Base-by-base conservation (phyloP, 192 early-diverging fungal genomes). In the Podila epicladia region DNA sequence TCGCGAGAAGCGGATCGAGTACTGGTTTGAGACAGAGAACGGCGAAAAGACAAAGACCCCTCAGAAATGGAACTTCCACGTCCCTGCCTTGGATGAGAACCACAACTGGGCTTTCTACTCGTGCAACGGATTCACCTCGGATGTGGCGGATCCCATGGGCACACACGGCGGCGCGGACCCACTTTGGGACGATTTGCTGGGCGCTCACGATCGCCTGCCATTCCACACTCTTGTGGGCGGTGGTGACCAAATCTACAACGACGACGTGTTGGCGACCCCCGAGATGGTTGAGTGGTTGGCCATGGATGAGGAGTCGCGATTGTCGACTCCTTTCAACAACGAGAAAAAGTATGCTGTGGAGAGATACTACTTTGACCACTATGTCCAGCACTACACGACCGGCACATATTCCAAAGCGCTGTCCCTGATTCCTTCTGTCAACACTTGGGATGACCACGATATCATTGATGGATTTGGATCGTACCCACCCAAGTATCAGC, bases 371-470 rank as follows among this genome's bases (percentile, higher is more conserved):
- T 95, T 94, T 69, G 85, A 88, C 49, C 84, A 88, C 67, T 95
- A 94, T 64, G 78, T 82, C 13, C 82, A 87, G 71, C 87, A 90
- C 82, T 95, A 93, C 78, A 74, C 74, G 22, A 84, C 82, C 32
- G 70, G 71, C 31, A 82, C 84, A 62, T 83, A 85, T 45, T 67
- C 88, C 53, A 91, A 93, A 61, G 91, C 94, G 3, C 87, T 94
- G 69, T 89, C 94, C 13, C 82, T 89, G 1, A 88, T 95, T n/a
- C 94, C 94, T 45, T 91, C 93, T 24, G 84, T 91, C 38, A 91
- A 92, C 69, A 92, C 91, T 64, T 88, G 93, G 87, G 95, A 96
- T 74, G 95, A 96, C 82, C 95, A 96, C 80, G 94, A 96, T 72
- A 89, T 95, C 58, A 90, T 94, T 74, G 95, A 97, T 75, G 95